These are phyloP conservation scores for Gracilaria gracilis DNA, from an alignment of 23 red algal genomes.

Conservation along the genomic window DNA sequence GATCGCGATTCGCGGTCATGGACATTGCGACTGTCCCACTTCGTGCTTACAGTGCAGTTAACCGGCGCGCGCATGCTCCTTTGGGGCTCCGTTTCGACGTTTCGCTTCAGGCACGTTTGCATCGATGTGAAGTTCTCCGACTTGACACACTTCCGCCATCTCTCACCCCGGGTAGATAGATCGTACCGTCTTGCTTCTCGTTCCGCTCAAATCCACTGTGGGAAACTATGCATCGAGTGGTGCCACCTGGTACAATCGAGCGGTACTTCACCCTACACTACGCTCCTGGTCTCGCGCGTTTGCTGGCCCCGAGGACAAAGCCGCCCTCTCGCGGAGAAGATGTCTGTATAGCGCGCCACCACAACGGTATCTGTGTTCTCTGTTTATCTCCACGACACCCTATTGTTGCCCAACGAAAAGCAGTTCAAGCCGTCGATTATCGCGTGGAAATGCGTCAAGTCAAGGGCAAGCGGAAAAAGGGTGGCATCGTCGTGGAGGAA, in stretches of 20 bases:
- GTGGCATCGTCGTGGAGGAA: slow-evolving; percentile 75
- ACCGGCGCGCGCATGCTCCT: too few relatives aligned
- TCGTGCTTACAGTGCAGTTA: neutral
- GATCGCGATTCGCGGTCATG: slow-evolving; percentile 4
- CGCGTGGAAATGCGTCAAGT: slow-evolving; percentile 57
- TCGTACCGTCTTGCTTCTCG: neutral
- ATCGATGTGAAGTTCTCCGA: too few relatives aligned
- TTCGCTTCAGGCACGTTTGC: too few relatives aligned
- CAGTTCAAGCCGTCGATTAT: slow-evolving; percentile 57
- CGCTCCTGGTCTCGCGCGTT: slow-evolving; percentile 36
- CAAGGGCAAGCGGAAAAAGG: slow-evolving; percentile 81
- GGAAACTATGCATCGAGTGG: slow-evolving; percentile 24
- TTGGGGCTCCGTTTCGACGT: too few relatives aligned
- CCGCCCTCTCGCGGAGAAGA: slow-evolving; percentile 56
- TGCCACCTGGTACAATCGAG: slow-evolving; percentile 63
- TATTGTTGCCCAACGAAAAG: slow-evolving; percentile 27
- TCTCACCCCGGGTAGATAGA: neutral
- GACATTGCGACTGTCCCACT: neutral
- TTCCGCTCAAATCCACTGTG: neutral
- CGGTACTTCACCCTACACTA: slow-evolving; percentile 75
- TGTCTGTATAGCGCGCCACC: slow-evolving; percentile 73
- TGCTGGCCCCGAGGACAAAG: slow-evolving; percentile 17
- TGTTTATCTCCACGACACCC: slow-evolving; percentile 74
- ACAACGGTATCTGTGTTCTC: slow-evolving; percentile 79
- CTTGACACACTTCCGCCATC: too few relatives aligned